A percentile compares a stretch with the other conserved stretches of the same genome.
These are phyloP conservation scores for Pythium dissimile DNA, from an alignment of 352 stramenopile genomes.

Conservation along the genomic window DNA sequence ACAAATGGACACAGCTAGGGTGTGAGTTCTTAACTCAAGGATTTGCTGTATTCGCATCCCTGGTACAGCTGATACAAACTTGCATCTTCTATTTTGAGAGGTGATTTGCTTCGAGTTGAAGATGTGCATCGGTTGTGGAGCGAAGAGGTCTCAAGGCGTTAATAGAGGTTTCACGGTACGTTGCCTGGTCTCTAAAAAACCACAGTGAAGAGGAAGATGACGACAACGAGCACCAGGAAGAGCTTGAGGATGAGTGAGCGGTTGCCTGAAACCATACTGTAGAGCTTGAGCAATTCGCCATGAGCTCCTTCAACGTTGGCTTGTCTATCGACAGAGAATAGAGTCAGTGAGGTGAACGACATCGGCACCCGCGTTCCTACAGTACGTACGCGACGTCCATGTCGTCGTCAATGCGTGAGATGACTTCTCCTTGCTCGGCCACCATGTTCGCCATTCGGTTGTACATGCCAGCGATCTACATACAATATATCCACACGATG, in stretches of 20 bases:
- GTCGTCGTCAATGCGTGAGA: constrained; percentile 82
- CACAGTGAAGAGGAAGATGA: constrained; percentile 86
- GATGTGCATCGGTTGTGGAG: neutral
- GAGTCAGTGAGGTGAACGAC: constrained; percentile 1
- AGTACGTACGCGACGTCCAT: constrained; percentile 81
- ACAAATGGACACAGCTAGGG: constrained; percentile 10
- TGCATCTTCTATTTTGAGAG: neutral
- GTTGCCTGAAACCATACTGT: constrained; percentile 80
- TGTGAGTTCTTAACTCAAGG: neutral
- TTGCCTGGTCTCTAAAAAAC: constrained; percentile 53
- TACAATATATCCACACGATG: neutral
- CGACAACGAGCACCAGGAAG: constrained; percentile 74
- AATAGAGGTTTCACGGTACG: neutral
- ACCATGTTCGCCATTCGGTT: constrained; percentile 84
- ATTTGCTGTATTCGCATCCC: no score
- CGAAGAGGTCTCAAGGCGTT: constrained; percentile 4
- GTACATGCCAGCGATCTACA: constrained; percentile 84
- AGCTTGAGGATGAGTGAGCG: constrained; percentile 85
- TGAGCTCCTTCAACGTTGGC: constrained; percentile 72
- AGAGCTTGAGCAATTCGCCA: constrained; percentile 78
- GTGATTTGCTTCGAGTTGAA: constrained; percentile 5
- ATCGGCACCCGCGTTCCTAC: neutral
- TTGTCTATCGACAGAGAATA: constrained; percentile 33
- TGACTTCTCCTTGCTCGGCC: constrained; percentile 73
- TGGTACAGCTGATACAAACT: constrained; percentile 8